Conservation (phyloP, 106 monocot genomes). For the Phalaenopsis aphrodite region DNA sequence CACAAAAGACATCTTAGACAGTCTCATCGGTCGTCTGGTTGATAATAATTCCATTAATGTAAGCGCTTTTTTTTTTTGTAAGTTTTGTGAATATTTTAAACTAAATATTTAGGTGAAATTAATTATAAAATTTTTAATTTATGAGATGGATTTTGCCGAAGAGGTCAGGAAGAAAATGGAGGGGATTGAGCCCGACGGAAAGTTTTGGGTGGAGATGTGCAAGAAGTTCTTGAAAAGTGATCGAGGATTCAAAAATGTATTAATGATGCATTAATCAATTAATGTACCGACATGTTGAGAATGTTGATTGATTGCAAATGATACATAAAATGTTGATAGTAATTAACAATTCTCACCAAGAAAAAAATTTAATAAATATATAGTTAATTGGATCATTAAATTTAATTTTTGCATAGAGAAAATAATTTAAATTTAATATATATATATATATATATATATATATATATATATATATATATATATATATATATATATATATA, state of each 20-base stretch:
- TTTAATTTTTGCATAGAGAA: no score
- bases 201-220: constrained; percentile 70
- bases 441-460: no score
- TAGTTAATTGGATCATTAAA: no score
- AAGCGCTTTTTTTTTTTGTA: constrained; percentile 6
- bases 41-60: constrained; percentile 41
- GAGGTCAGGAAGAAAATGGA: constrained; percentile 36
- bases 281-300: no score
- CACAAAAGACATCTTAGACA: constrained; percentile 64
- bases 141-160: constrained; percentile 41
- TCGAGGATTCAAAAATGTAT: not conserved
- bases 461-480: no score
- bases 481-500: no score
- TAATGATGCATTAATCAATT: not conserved
- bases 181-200: constrained; percentile 38
- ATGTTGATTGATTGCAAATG: no score
- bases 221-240: constrained; percentile 60
- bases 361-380: no score
- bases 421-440: no score
- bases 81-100: not conserved
- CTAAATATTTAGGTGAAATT: not conserved
- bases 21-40: constrained; percentile 57
- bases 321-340: no score
- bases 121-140: not conserved
- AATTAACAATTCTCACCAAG: no score